These are phyloP conservation scores for Fusarium sp. DNA, from an alignment of 2,329 filamentous ascomycete genomes.

Conservation along the genomic window DNA sequence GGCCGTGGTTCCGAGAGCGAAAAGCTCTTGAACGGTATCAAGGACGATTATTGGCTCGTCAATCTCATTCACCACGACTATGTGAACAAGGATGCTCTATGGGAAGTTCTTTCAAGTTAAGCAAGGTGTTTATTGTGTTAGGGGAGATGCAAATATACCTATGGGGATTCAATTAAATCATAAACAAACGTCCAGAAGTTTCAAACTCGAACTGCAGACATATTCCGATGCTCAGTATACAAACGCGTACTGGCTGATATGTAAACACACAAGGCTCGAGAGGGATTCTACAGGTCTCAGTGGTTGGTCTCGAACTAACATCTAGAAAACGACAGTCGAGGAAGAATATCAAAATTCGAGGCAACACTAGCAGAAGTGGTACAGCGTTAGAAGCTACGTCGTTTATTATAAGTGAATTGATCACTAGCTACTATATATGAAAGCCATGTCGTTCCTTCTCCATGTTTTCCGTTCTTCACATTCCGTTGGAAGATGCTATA, in stretches of 20 bases:
- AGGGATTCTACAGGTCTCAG: neutral
- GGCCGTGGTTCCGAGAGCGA: conserved; percentile 77
- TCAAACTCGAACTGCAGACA: neutral
- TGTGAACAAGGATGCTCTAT: conserved; percentile 76
- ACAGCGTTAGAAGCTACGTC: neutral
- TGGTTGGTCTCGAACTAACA: neutral
- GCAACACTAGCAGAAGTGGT: neutral
- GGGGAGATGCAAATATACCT: conserved; percentile 48
- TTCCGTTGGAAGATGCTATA: conserved; percentile 14
- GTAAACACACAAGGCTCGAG: neutral
- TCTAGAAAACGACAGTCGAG: neutral
- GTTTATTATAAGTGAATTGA: conserved; percentile 2
- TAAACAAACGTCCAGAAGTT: neutral
- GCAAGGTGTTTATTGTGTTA: conserved; percentile 7
- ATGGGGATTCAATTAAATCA: conserved; percentile 6
- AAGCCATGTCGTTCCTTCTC: conserved; percentile 13
- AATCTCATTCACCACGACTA: conserved; percentile 89
- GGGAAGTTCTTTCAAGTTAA: conserved; percentile 70
- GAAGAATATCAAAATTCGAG: neutral
- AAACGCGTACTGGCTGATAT: neutral
- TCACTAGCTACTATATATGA: conserved; percentile 21
- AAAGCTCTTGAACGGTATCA: conserved; percentile 73
- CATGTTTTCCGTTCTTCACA: neutral
- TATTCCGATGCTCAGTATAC: neutral
- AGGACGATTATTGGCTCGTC: conserved; percentile 84